Conservation (phyloP, 2,329 filamentous ascomycete genomes). For the Drechslerella stenobrocha region DNA sequence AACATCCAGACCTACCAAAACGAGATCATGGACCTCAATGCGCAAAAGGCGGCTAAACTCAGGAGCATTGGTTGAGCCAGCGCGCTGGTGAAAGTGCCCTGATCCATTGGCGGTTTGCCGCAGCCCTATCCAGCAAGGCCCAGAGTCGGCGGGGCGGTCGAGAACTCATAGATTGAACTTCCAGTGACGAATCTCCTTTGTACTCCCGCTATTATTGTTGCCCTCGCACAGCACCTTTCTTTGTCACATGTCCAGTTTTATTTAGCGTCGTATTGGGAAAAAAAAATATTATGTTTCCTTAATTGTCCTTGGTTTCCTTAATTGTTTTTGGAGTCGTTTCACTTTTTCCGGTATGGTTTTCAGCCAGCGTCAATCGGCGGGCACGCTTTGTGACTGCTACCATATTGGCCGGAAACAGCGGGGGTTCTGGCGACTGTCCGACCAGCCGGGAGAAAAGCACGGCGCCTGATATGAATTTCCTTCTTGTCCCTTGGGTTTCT, state of each 20-base stretch:
- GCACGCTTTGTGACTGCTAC: slow-evolving; percentile 14
- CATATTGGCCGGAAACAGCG: slow-evolving; percentile 27
- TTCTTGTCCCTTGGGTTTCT: slow-evolving; percentile 37
- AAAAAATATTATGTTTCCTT: slow-evolving; percentile 29
- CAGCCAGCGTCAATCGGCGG: slow-evolving; percentile 19
- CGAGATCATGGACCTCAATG: slow-evolving; percentile 53
- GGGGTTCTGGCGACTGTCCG: slow-evolving; percentile 44
- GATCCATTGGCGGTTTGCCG: slow-evolving; percentile 37
- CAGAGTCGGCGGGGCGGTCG: slow-evolving; percentile 23
- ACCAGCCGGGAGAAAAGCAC: slow-evolving; percentile 41
- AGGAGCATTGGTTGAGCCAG: slow-evolving; percentile 51
- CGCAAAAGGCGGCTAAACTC: slow-evolving; percentile 52
- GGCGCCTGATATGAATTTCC: slow-evolving; percentile 49
- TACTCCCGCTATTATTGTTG: slow-evolving; percentile 14
- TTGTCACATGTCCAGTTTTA: slow-evolving; percentile 47
- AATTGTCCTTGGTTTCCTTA: too few relatives aligned
- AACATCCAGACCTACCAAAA: slow-evolving; percentile 52
- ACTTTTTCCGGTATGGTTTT: slow-evolving; percentile 25
- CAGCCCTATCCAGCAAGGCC: slow-evolving; percentile 37
- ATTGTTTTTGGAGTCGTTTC: slow-evolving; percentile 44
- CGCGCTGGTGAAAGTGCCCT: slow-evolving; percentile 48
- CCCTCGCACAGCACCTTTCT: slow-evolving; percentile 15
- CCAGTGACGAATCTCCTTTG: slow-evolving; percentile 36
- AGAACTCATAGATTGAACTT: slow-evolving; percentile 20
- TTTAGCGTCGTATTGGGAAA: slow-evolving; percentile 46